A percentile compares a stretch with the other conserved stretches of the same genome.
Evolutionary conservation across 257 asterid species (phyloP).

Genomic region (Solanum raphanifolium): DNA sequence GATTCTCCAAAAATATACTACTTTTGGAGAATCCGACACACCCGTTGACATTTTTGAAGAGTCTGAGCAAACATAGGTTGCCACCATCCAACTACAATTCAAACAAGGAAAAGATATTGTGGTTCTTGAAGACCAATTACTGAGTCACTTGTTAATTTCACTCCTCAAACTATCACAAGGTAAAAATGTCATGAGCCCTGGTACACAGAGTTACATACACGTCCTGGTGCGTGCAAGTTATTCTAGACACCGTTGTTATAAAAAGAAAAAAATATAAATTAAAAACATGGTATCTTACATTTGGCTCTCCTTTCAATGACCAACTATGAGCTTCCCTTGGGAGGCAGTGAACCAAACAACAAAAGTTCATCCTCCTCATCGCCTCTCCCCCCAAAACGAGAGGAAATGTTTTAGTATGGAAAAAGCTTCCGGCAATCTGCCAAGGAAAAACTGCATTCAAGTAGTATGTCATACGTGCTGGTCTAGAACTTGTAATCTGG

Average conservation of each 20-base stretch:
- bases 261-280: rapidly evolving
- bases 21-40: neutral
- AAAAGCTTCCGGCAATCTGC: neutral
- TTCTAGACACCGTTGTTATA: neutral
- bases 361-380: neutral
- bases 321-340: neutral
- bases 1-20: no score
- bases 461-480: neutral
- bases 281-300: neutral
- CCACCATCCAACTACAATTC: neutral
- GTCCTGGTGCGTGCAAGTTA: neutral
- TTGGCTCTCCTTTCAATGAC: neutral
- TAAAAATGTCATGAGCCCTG: neutral
- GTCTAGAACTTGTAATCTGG: constrained; percentile 43
- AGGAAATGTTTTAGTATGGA: neutral
- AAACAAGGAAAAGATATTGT: neutral
- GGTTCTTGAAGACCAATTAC: neutral
- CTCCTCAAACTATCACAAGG: neutral
- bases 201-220: neutral
- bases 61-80: no score
- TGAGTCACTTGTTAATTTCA: neutral
- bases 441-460: neutral
- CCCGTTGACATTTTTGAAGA: no score
- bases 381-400: neutral
- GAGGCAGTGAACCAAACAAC: neutral